phyloP scores from a whole-genome alignment of 139 green algal genomes.

The Chlorella sorokiniana region DNA sequence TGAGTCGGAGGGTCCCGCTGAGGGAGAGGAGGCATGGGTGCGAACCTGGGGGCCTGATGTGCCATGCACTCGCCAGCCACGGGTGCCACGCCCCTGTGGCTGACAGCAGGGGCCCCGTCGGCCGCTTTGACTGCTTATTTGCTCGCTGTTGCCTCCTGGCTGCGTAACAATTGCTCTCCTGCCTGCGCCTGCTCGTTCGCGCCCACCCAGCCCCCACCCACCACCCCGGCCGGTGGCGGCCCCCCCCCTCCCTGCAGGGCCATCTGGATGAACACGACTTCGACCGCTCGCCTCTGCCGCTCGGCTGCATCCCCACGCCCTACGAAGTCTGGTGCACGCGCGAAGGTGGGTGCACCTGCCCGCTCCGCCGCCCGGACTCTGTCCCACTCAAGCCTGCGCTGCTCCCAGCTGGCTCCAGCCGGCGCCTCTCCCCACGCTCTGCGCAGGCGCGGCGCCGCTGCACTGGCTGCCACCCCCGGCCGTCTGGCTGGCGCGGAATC shows the following conservation, averaged over 20 bases:
- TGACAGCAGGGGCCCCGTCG: too few relatives aligned
- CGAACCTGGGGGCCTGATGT: too few relatives aligned
- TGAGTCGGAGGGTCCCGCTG: not conserved
- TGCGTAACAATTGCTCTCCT: too few relatives aligned
- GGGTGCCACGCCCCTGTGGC: too few relatives aligned
- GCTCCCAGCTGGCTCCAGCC: not conserved
- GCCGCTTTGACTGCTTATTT: too few relatives aligned
- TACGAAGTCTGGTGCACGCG: constrained; percentile 13
- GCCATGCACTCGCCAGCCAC: too few relatives aligned
- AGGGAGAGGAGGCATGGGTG: not conserved
- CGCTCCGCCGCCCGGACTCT: too few relatives aligned
- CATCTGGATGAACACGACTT: constrained; percentile 9
- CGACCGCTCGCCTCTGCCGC: not conserved
- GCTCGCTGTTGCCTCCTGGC: too few relatives aligned
- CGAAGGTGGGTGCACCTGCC: not conserved
- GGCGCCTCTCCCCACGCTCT: not conserved
- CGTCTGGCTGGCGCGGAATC: constrained; percentile 6
- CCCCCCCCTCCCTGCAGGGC: not conserved
- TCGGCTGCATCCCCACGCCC: constrained; percentile 16
- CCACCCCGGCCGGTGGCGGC: not conserved
- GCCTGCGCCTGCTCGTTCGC: too few relatives aligned
- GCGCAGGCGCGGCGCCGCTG: not conserved
- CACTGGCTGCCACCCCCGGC: constrained; percentile 20
- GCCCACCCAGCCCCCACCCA: too few relatives aligned
- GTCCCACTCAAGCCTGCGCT: not conserved